phyloP scores from a whole-genome alignment of 2,329 filamentous ascomycete genomes.

The Colletotrichum spinosum region DNA sequence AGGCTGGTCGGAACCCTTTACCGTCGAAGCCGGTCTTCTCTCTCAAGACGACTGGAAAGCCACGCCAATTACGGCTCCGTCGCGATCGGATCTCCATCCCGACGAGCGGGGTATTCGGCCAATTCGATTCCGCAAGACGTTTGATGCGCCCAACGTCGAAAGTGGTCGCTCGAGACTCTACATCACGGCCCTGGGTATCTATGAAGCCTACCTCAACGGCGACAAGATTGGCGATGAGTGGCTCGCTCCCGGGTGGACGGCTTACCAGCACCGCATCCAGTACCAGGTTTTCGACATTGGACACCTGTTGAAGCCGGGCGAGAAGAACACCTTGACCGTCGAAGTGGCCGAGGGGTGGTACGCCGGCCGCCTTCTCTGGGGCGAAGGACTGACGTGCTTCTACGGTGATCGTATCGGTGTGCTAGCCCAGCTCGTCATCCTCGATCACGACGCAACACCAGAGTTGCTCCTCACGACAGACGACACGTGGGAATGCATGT shows the following conservation, averaged over 20 bases:
- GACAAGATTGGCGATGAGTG: slow-evolving; percentile 43
- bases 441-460: too few species aligned
- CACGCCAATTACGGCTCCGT: too few species aligned
- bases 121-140: too few species aligned
- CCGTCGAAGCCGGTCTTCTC: too few species aligned
- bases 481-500: too few species aligned
- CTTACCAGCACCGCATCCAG: slow-evolving; percentile 55
- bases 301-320: slow-evolving; percentile 41
- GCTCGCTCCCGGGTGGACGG: slow-evolving; percentile 58
- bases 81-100: too few species aligned
- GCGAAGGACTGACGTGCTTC: slow-evolving; percentile 41
- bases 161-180: slow-evolving; percentile 42
- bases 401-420: slow-evolving; percentile 38
- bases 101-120: too few species aligned
- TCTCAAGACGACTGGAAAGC: too few species aligned
- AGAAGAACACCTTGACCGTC: slow-evolving; percentile 54
- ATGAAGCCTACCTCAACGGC: slow-evolving; percentile 53
- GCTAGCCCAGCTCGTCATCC: too few species aligned
- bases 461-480: too few species aligned
- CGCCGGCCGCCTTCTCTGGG: slow-evolving; percentile 43
- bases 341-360: slow-evolving; percentile 66
- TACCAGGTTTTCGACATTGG: slow-evolving; percentile 59
- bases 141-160: too few species aligned
- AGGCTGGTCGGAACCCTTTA: too few species aligned
- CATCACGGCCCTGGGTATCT: slow-evolving; percentile 51